Conservation (phyloP, 2,329 filamentous ascomycete species). For the Dactylonectria macrodidyma region DNA sequence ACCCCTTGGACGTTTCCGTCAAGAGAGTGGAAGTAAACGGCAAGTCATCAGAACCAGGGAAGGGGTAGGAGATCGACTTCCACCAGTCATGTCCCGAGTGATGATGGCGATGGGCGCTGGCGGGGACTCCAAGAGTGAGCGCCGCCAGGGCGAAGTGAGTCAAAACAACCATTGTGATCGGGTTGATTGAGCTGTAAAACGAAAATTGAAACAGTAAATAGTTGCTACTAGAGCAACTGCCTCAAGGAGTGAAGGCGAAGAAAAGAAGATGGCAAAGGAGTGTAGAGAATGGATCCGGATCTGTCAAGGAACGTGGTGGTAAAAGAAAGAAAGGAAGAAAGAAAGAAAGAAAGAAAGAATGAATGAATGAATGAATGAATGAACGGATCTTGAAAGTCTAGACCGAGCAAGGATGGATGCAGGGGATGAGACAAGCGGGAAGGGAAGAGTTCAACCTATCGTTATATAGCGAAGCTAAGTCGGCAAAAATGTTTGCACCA, state of each 20-base stretch:
- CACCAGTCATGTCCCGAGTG: background rate
- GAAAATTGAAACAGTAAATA: background rate
- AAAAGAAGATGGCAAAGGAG: background rate
- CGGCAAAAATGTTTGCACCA: background rate
- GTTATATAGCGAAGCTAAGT: conserved; percentile 8
- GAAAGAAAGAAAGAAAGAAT: background rate
- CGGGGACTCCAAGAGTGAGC: conserved; percentile 33
- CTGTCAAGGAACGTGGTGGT: conserved; percentile 7
- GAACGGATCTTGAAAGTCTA: conserved; percentile 13
- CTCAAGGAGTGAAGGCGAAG: background rate
- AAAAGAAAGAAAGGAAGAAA: background rate
- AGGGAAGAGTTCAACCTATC: conserved; percentile 6
- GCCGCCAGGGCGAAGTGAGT: conserved; percentile 31
- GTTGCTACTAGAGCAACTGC: background rate
- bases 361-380: background rate
- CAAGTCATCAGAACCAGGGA: background rate
- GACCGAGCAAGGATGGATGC: conserved; percentile 9
- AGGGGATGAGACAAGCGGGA: conserved; percentile 10
- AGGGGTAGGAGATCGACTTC: background rate
- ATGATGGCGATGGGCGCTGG: conserved; percentile 31
- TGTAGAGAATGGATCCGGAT: conserved; percentile 3
- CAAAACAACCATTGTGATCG: conserved; percentile 37
- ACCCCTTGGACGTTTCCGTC: background rate
- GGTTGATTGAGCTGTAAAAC: background rate
- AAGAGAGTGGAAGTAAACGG: background rate